A percentile compares a stretch with the other conserved stretches of the same genome.
Evolutionary conservation across 1,284 basidiomycete species (phyloP).

Genomic region (Leccinum griseonigrum): DNA sequence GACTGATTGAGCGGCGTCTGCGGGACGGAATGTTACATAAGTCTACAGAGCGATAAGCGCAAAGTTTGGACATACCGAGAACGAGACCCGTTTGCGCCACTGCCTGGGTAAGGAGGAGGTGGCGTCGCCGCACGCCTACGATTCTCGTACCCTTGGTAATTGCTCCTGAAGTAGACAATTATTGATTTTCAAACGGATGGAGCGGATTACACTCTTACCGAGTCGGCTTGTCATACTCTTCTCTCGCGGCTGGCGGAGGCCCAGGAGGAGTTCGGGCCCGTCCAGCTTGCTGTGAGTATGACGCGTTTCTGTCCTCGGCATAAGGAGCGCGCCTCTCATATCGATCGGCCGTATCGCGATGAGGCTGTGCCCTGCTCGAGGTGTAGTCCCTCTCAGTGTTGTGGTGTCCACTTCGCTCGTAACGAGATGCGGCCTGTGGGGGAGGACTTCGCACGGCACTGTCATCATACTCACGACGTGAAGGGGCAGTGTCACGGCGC

Average conservation of each 20-base stretch:
- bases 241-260: constrained; percentile 40
- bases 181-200: neutral
- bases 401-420: constrained; percentile 39
- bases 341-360: constrained; percentile 55
- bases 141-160: constrained; percentile 40
- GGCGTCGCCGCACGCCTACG: constrained; percentile 59
- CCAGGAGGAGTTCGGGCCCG: constrained; percentile 49
- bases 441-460: constrained; percentile 52
- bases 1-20: constrained; percentile 75
- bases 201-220: constrained; percentile 39
- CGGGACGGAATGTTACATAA: neutral
- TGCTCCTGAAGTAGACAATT: constrained; percentile 38
- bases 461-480: constrained; percentile 66
- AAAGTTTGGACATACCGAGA: constrained; percentile 45
- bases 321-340: constrained; percentile 50
- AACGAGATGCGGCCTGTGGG: constrained; percentile 39
- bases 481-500: constrained; percentile 57
- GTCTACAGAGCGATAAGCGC: neutral
- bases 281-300: constrained; percentile 33
- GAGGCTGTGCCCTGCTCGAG: constrained; percentile 47
- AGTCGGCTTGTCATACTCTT: constrained; percentile 48
- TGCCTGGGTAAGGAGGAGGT: constrained; percentile 48
- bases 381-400: constrained; percentile 46
- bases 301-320: constrained; percentile 22
- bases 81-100: constrained; percentile 41